A percentile compares a stretch with the other conserved stretches of the same genome.
These are phyloP conservation scores for Salix purpurea DNA, from an alignment of 345 rosid genomes.

Conservation along the genomic window DNA sequence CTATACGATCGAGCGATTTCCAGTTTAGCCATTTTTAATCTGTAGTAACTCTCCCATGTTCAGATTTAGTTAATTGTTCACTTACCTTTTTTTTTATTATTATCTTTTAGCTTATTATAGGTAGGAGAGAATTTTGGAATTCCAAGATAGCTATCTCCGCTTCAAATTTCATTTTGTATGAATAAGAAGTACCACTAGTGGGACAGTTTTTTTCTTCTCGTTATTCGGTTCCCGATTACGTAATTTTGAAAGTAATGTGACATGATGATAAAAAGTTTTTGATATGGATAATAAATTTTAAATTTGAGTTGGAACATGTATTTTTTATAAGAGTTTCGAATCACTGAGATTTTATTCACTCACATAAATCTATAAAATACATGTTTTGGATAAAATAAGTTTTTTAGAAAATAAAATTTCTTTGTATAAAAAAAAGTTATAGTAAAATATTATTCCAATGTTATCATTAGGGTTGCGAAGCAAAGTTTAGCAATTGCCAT, in stretches of 20 bases:
- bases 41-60: background rate
- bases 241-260: background rate
- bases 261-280: too few species aligned
- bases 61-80: background rate
- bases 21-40: background rate
- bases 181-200: background rate
- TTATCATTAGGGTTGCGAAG: conserved; percentile 20
- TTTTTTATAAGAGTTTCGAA: too few species aligned
- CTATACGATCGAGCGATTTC: background rate
- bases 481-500: background rate
- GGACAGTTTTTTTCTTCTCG: background rate
- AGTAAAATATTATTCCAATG: background rate
- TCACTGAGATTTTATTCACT: fast-evolving
- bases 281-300: too few species aligned
- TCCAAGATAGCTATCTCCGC: conserved; percentile 19
- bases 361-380: too few species aligned
- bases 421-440: background rate
- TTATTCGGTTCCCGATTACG: background rate
- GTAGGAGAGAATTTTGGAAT: conserved; percentile 37
- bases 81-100: background rate
- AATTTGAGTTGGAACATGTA: fast-evolving
- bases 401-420: too few species aligned
- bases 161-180: background rate
- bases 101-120: conserved; percentile 12
- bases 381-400: too few species aligned